phyloP scores from a whole-genome alignment of 768 basidiomycete species.

The Naganishia randhawae region DNA sequence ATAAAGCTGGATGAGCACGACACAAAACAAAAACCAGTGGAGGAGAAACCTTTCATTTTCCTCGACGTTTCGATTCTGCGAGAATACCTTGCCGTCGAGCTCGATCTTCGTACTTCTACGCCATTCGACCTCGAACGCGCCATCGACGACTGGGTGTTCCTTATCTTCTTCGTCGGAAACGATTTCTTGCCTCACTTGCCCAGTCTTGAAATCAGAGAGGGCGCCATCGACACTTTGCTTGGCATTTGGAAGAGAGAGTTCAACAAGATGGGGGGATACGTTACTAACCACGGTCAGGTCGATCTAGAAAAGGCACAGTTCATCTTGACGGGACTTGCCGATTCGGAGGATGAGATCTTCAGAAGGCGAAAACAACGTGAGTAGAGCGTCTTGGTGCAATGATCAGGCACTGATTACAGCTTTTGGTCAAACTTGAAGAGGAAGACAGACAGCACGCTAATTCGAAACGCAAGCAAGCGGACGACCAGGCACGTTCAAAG shows the following conservation, averaged over 20 bases:
- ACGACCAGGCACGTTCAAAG: slow-evolving; percentile 48
- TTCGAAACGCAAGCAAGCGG: slow-evolving; percentile 77
- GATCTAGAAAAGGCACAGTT: slow-evolving; percentile 82
- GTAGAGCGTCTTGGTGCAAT: slow-evolving; percentile 47
- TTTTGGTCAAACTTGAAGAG: slow-evolving; percentile 55
- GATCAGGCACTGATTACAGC: background rate
- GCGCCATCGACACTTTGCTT: slow-evolving; percentile 93
- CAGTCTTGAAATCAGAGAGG: slow-evolving; percentile 96
- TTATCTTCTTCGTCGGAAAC: slow-evolving; percentile 99
- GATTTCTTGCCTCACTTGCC: slow-evolving; percentile 98
- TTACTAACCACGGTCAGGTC: slow-evolving; percentile 87
- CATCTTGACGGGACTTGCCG: slow-evolving; percentile 92
- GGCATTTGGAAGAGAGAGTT: slow-evolving; percentile 93
- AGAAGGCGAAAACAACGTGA: slow-evolving; percentile 82
- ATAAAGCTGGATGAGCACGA: slow-evolving; percentile 56
- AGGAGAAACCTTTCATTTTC: slow-evolving; percentile 97
- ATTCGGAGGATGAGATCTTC: slow-evolving; percentile 93
- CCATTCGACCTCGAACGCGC: slow-evolving; percentile 91
- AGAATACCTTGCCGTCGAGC: slow-evolving; percentile 96
- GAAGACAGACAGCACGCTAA: slow-evolving; percentile 91
- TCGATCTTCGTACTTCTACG: slow-evolving; percentile 69
- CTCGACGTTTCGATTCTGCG: slow-evolving; percentile 92
- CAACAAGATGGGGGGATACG: slow-evolving; percentile 92
- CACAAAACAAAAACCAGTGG: slow-evolving; percentile 56
- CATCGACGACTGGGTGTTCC: slow-evolving; percentile 98